phyloP scores from a whole-genome alignment of 345 rosid species.

The Raphanus sativus region DNA sequence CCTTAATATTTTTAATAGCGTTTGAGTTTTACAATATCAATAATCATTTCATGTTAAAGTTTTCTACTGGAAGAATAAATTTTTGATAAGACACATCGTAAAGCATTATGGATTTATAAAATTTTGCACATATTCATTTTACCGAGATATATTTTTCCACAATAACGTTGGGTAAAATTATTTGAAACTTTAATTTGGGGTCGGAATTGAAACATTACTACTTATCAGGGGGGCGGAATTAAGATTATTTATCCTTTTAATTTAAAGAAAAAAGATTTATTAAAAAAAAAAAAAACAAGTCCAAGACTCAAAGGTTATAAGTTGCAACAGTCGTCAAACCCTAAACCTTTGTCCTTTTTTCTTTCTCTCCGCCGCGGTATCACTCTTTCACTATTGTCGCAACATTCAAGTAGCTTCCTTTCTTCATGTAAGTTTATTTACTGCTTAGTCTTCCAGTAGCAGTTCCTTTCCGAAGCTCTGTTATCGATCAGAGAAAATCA shows the following conservation, averaged over 20 bases:
- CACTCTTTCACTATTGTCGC: not conserved
- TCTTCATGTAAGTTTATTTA: slow-evolving; percentile 2
- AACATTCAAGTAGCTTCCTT: not conserved
- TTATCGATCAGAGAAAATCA: not conserved
- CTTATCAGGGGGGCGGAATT: not conserved
- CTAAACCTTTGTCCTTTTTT: not conserved
- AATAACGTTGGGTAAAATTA: not conserved
- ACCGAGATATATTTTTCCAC: too few species aligned
- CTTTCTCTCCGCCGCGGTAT: not conserved
- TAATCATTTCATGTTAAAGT: not conserved
- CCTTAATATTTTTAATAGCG: not conserved
- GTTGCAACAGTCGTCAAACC: slow-evolving; percentile 5
- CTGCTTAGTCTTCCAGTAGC: not conserved
- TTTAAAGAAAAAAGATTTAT: not conserved
- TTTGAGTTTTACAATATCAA: too few species aligned
- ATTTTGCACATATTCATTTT: too few species aligned
- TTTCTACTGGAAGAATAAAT: not conserved
- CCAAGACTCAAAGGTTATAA: too few species aligned
- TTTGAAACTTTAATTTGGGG: not conserved
- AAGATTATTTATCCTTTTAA: not conserved
- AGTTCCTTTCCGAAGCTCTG: not conserved
- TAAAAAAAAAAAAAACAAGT: too few species aligned
- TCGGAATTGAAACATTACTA: not conserved
- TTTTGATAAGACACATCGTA: not conserved
- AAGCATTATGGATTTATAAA: not conserved